phyloP scores from a whole-genome alignment of 345 rosid species.

The Pelargonium nanum region DNA sequence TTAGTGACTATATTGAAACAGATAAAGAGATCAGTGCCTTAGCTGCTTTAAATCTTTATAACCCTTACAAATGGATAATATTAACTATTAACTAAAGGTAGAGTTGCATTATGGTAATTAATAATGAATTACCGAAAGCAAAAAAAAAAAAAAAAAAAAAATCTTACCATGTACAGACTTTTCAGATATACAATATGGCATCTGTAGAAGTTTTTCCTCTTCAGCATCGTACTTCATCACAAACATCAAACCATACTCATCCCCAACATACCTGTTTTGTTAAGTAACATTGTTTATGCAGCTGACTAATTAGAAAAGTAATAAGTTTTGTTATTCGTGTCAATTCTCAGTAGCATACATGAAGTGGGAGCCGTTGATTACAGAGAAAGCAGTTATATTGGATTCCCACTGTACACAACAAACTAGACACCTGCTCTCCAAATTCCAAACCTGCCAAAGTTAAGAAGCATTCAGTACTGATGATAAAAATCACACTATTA shows the following conservation, averaged over 20 bases:
- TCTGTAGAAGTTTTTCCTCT: constrained; percentile 25
- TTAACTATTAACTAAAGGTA: no score
- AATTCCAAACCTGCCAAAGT: constrained; percentile 54
- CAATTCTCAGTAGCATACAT: constrained; percentile 31
- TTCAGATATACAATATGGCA: constrained; percentile 43
- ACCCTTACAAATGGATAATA: no score
- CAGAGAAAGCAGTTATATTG: constrained; percentile 55
- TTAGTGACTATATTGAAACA: no score
- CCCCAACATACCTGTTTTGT: constrained; percentile 44
- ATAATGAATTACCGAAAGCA: background rate
- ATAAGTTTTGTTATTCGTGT: constrained; percentile 5
- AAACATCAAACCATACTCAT: constrained; percentile 41
- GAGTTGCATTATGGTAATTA: no score
- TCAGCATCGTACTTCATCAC: constrained; percentile 47
- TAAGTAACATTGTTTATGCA: constrained; percentile 10
- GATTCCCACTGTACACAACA: constrained; percentile 47
- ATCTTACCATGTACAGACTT: constrained; percentile 39
- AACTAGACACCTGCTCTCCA: constrained; percentile 35
- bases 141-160: no score
- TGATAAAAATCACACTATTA: background rate
- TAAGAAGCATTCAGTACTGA: background rate
- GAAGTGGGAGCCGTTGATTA: constrained; percentile 42
- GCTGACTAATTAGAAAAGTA: constrained; percentile 9
- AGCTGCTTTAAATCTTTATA: no score
- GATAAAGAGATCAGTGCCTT: no score